These are phyloP conservation scores for Botryosphaeria agaves DNA, from an alignment of 2,329 filamentous ascomycete genomes.

Conservation along the genomic window DNA sequence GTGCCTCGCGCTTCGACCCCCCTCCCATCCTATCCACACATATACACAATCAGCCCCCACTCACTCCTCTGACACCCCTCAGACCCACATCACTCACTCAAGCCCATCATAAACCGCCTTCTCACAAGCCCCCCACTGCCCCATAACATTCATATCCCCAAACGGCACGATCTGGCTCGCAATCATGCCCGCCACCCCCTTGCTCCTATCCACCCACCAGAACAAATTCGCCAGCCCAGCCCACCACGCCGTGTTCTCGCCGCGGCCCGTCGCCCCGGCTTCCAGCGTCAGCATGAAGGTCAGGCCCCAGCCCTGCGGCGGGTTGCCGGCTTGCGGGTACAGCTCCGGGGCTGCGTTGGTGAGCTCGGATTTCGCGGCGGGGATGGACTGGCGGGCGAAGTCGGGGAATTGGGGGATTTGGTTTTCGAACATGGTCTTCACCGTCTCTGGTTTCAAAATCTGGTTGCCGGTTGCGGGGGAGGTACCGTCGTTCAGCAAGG, in stretches of 20 bases:
- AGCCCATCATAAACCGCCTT: conserved; percentile 10
- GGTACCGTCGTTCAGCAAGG: conserved; percentile 46
- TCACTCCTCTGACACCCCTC: too few species aligned
- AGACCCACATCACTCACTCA: too few species aligned
- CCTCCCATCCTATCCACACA: too few species aligned
- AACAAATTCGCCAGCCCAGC: conserved; percentile 19
- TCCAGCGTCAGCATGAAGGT: conserved; percentile 17
- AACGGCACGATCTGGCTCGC: conserved; percentile 19
- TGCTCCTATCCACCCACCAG: conserved; percentile 20
- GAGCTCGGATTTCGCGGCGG: conserved; percentile 30
- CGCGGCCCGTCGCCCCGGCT: conserved; percentile 16
- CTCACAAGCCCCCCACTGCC: conserved; percentile 15
- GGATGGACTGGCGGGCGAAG: conserved; percentile 28
- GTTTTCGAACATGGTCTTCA: conserved; percentile 48
- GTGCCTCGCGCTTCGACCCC: too few species aligned
- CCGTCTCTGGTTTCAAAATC: conserved; percentile 38
- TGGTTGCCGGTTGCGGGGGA: conserved; percentile 36
- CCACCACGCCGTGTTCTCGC: conserved; percentile 17
- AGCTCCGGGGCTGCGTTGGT: conserved; percentile 32
- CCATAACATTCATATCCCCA: conserved; percentile 11
- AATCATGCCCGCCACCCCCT: conserved; percentile 20
- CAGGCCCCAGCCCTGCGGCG: conserved; percentile 48
- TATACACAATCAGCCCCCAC: too few species aligned
- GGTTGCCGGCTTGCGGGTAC: conserved; percentile 27
- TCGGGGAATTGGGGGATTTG: conserved; percentile 39